Base-by-base conservation (phyloP, 495 filamentous ascomycete species). In the Amphirosellinia nigrospora region DNA sequence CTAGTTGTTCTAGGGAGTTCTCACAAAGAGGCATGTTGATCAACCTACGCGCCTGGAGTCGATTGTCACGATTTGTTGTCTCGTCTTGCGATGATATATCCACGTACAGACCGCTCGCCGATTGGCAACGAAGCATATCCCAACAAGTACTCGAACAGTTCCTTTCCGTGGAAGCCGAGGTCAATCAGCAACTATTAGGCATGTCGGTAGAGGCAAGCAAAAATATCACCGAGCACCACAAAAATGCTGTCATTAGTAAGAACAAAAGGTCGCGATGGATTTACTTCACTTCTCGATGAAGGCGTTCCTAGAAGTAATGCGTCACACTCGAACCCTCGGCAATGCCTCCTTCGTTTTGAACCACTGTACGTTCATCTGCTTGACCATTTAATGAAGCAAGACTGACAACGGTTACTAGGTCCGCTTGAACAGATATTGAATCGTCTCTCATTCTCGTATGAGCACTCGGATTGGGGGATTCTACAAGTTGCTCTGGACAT, bases 11-110 rank as follows among this genome's bases (percentile, higher is more conserved):
- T 94, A 26, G 86, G 87, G 23, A 89, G 74, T 39, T 96, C 95
- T 4, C 96, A 99, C 77, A 88, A 88, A 68, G 92, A 95, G 82
- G 94, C 92, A 3, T 97, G 92, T 76, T 89, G 60, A 91, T 98
- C 71, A 97, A 89, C 59, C 80, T 98, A 16, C 87, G 90, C 39
- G 87, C 93, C 16, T 98, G 95, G 95, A 82, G 84, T 56, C 89
- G 92, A 74, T 86, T 98, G 41, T 87, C 91, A 9, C 85, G 88
- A 10, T 97, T 94, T 74, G 88, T 95, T 70, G 74, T 94, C 6
- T 89, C 90, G 0, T 87, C 83, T 0, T 76, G 86, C 26, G 86
- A 90, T 70, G 82, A 86, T 58, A 71, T 79, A 7, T 77, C 76
- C 10, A 82, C 80, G 16, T 85, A 91, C 38, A 83, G 84, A 63